These are phyloP conservation scores for Aspergillus sp. DNA, from an alignment of 2,329 filamentous ascomycete species.

Conservation along the genomic window DNA sequence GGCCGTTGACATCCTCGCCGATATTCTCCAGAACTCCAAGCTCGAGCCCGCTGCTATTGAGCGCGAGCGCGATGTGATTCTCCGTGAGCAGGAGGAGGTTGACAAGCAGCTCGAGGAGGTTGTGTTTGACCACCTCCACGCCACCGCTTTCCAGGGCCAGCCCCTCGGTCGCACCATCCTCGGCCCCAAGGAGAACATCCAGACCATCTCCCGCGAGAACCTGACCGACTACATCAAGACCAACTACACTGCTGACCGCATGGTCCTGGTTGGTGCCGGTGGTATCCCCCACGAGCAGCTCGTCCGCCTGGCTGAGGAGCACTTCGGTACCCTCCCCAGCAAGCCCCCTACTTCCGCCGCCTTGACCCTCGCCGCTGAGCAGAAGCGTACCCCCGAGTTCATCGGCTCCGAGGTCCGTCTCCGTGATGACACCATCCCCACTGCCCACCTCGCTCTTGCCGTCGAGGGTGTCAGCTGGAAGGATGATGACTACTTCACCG, in stretches of 20 bases:
- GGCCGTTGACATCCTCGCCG: slow-evolving; percentile 96
- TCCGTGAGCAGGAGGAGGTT: slow-evolving; percentile 98
- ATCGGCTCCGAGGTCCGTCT: slow-evolving; percentile 94
- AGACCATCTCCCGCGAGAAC: slow-evolving; percentile 89
- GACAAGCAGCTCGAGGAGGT: slow-evolving; percentile 99
- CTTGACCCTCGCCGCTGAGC: slow-evolving; percentile 66
- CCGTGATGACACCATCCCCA: slow-evolving; percentile 92
- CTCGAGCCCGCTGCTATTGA: slow-evolving; percentile 90
- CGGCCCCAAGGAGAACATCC: slow-evolving; percentile 96
- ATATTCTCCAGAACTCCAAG: slow-evolving; percentile 99
- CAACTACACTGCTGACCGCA: slow-evolving; percentile 99
- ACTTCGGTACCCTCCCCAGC: slow-evolving; percentile 79
- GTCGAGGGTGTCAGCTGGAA: slow-evolving; percentile 99
- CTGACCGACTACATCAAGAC: slow-evolving; percentile 96
- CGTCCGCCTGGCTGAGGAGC: slow-evolving; percentile 92
- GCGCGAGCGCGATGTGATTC: slow-evolving; percentile 97
- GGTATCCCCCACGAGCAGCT: slow-evolving; percentile 92
- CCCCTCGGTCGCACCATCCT: slow-evolving; percentile 96
- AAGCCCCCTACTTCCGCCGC: slow-evolving; percentile 73
- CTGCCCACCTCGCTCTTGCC: slow-evolving; percentile 96
- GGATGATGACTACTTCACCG: slow-evolving; percentile 98
- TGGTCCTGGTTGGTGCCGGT: slow-evolving; percentile 95
- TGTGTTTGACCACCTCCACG: slow-evolving; percentile 98
- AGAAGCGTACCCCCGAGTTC: slow-evolving; percentile 90
- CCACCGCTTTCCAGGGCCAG: slow-evolving; percentile 95